Evolutionary conservation across 345 rosid species (phyloP).

Genomic region (Sisymbrium altissimum): DNA sequence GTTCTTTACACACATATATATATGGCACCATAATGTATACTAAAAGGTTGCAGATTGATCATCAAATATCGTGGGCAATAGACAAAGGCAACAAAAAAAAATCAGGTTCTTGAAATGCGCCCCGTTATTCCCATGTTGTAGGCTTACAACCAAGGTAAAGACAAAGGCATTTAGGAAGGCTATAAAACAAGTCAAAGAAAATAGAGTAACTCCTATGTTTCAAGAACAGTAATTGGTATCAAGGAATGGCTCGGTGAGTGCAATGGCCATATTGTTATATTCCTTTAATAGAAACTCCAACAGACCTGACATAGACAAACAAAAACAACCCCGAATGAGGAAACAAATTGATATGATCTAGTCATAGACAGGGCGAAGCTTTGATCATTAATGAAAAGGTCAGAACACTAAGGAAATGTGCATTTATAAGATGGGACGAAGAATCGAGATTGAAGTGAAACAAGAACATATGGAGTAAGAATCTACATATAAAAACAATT

Average conservation of each 20-base stretch:
- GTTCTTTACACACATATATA: background rate
- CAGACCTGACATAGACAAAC: conserved; percentile 26
- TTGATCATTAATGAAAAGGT: background rate
- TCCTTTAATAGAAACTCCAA: conserved; percentile 3
- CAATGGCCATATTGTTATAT: background rate
- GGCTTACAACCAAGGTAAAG: conserved; percentile 13
- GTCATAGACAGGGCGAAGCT: background rate
- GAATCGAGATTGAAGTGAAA: background rate
- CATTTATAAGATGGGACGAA: background rate
- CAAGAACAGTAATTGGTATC: background rate
- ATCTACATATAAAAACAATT: background rate
- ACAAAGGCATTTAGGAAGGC: background rate
- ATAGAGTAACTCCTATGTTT: background rate
- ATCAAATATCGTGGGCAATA: conserved; percentile 7
- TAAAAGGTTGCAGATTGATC: background rate
- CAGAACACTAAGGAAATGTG: background rate
- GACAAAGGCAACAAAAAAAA: background rate
- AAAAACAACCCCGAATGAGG: background rate
- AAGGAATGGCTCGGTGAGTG: background rate
- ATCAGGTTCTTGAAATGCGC: background rate
- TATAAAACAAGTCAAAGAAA: conserved; percentile 10
- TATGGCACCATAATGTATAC: background rate
- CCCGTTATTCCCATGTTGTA: conserved; percentile 4
- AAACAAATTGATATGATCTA: background rate
- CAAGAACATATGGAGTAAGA: background rate